These are phyloP conservation scores for Hemerocallis citrina DNA, from an alignment of 106 monocot species.

Conservation along the genomic window DNA sequence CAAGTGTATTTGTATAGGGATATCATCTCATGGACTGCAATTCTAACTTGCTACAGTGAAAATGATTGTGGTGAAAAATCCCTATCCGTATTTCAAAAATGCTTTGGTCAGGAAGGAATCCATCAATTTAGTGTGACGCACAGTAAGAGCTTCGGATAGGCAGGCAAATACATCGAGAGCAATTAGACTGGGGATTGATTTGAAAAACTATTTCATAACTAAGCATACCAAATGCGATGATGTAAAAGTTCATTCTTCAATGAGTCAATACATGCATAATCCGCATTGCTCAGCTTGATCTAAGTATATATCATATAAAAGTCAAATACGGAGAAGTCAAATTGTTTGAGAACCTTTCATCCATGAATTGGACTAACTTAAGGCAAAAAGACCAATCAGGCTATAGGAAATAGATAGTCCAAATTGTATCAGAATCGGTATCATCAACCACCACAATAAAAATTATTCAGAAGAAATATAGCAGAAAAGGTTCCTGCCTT, in stretches of 20 bases:
- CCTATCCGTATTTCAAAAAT: constrained; percentile 31
- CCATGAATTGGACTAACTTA: too few species aligned
- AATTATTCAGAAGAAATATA: too few species aligned
- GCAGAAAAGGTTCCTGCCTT: too few species aligned
- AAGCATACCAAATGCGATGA: constrained; percentile 71
- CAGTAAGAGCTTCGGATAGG: constrained; percentile 26
- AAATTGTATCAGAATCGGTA: too few species aligned
- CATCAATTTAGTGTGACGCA: constrained; percentile 24
- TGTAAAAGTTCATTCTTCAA: constrained; percentile 13
- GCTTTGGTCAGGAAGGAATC: constrained; percentile 17
- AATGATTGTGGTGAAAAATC: constrained; percentile 26
- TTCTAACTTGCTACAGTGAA: constrained; percentile 46
- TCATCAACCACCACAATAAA: too few species aligned
- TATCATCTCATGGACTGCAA: constrained; percentile 42
- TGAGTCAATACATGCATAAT: too few species aligned
- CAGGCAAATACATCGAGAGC: constrained; percentile 39
- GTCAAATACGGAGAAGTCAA: too few species aligned
- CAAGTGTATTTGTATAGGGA: constrained; percentile 41
- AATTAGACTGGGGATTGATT: constrained; percentile 26
- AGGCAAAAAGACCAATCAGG: too few species aligned
- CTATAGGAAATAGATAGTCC: too few species aligned
- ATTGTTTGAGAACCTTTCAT: too few species aligned
- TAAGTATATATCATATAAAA: too few species aligned
- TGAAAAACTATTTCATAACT: constrained; percentile 54
- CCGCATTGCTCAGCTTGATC: too few species aligned